Conservation (phyloP, 2,329 filamentous ascomycete species). For the Cytospora chrysosperma region DNA sequence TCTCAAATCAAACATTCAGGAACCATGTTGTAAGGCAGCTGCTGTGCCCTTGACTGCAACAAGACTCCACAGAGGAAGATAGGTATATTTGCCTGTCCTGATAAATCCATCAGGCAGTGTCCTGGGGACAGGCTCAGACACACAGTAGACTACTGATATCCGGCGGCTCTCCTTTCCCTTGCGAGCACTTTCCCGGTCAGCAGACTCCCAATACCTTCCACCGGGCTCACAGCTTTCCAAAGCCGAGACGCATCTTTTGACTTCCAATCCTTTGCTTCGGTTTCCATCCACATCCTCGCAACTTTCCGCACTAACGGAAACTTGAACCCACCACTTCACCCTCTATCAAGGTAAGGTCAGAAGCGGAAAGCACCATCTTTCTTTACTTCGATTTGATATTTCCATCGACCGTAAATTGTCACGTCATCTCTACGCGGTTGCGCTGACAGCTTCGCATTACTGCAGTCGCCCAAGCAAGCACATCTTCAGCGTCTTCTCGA, state of each 20-base stretch:
- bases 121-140: constrained; percentile 3
- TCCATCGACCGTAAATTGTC: neutral
- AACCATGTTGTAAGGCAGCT: neutral
- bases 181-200: neutral
- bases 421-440: neutral
- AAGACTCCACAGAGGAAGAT: neutral
- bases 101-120: neutral
- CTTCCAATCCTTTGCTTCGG: neutral
- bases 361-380: neutral
- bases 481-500: constrained; percentile 4
- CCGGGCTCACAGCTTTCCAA: neutral
- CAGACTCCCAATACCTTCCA: neutral
- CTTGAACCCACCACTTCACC: neutral
- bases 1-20: neutral
- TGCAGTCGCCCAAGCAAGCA: constrained; percentile 12
- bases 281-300: neutral
- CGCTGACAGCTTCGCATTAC: constrained; percentile 6
- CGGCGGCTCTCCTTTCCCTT: neutral
- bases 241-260: neutral
- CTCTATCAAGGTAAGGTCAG: neutral
- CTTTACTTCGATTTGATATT: neutral
- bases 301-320: neutral
- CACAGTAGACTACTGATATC: neutral
- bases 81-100: neutral
- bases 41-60: neutral